Evolutionary conservation across 805 yeast genomes (phyloP).

Genomic region (Ogataea sp.): DNA sequence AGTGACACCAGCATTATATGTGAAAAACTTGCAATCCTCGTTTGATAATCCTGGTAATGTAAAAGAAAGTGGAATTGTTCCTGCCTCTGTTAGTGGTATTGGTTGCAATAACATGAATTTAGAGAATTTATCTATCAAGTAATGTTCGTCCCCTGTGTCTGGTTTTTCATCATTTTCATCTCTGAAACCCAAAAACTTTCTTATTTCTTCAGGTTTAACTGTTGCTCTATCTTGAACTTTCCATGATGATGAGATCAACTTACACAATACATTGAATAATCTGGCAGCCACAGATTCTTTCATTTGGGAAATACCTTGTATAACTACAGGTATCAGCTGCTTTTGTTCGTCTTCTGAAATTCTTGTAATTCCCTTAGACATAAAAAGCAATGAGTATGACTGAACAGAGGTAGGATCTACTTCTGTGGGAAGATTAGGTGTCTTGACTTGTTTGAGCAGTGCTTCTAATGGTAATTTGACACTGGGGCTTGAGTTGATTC

Average conservation of each 20-base stretch:
- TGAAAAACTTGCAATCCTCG: constrained; percentile 52
- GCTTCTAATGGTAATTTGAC: constrained; percentile 59
- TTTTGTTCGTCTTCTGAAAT: constrained; percentile 29
- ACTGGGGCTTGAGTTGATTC: constrained; percentile 47
- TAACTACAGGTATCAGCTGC: constrained; percentile 37
- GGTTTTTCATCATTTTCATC: no score
- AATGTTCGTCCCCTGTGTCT: constrained; percentile 44
- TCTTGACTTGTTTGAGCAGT: constrained; percentile 54
- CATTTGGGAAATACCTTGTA: constrained; percentile 37
- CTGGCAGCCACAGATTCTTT: constrained; percentile 35
- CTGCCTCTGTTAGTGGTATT: constrained; percentile 24
- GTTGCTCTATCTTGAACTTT: constrained; percentile 40
- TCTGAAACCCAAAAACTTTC: constrained; percentile 26
- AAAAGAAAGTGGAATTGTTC: constrained; percentile 33
- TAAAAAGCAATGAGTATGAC: constrained; percentile 55
- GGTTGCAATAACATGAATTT: constrained; percentile 54
- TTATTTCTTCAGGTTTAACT: constrained; percentile 29
- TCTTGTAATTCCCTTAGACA: constrained; percentile 61
- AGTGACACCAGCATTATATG: constrained; percentile 58
- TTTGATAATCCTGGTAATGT: constrained; percentile 58
- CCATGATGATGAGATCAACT: constrained; percentile 39
- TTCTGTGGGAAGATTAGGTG: constrained; percentile 36
- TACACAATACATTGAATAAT: constrained; percentile 52
- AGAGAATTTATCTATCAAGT: constrained; percentile 38
- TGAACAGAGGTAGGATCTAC: constrained; percentile 44